Evolutionary conservation across 2,329 filamentous ascomycete species (phyloP).

Genomic region (Nigrospora sphaerica): DNA sequence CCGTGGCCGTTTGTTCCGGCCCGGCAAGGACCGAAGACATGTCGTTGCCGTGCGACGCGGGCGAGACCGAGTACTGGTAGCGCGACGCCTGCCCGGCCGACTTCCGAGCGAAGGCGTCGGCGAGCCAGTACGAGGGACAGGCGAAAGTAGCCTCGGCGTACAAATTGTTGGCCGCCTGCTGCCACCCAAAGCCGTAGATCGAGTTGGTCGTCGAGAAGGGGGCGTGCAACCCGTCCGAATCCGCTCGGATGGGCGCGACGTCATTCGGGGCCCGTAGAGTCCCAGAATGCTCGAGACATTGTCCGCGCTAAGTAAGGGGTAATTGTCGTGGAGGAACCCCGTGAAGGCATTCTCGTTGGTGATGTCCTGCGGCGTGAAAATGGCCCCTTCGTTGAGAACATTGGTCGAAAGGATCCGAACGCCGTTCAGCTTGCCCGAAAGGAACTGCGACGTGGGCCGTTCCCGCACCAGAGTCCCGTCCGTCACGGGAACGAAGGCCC

Average conservation of each 20-base stretch:
- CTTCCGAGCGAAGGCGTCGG: conserved; percentile 32
- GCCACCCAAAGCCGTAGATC: conserved; percentile 41
- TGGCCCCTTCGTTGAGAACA: conserved; percentile 29
- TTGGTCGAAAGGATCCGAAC: conserved; percentile 22
- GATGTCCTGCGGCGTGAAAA: conserved; percentile 28
- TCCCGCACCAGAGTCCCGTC: conserved; percentile 24
- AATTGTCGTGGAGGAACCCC: conserved; percentile 21
- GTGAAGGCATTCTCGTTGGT: conserved; percentile 20
- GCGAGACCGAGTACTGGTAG: conserved; percentile 40
- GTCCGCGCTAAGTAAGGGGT: conserved; percentile 22
- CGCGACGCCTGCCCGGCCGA: conserved; percentile 28
- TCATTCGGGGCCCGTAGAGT: conserved; percentile 19
- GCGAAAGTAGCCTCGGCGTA: conserved; percentile 48
- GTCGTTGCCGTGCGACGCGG: conserved; percentile 31
- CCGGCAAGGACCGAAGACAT: conserved; percentile 26
- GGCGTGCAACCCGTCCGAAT: conserved; percentile 27
- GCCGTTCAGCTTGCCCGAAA: conserved; percentile 22
- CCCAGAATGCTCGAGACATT: conserved; percentile 24
- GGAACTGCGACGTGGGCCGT: conserved; percentile 20
- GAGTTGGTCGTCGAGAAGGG: conserved; percentile 43
- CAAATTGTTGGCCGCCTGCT: conserved; percentile 46
- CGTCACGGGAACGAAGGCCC: conserved; percentile 30
- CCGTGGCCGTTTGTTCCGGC: conserved; percentile 7
- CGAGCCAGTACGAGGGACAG: conserved; percentile 50
- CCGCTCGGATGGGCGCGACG: conserved; percentile 19